These are phyloP conservation scores for Colletotrichum tanaceti DNA, from an alignment of 2,329 filamentous ascomycete genomes.

Conservation along the genomic window DNA sequence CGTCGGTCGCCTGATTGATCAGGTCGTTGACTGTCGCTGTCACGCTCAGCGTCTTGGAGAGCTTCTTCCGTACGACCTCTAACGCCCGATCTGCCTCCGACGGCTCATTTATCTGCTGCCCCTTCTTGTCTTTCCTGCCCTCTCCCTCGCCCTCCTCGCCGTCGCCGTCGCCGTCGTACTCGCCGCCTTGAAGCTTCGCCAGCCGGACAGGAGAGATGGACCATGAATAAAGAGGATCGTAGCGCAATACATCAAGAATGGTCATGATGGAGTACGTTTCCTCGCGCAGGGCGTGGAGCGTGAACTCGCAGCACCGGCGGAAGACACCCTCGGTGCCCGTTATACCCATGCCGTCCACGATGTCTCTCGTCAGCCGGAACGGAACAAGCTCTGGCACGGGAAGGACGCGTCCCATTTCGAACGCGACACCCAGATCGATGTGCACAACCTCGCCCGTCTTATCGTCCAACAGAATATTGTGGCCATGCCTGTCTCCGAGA, in stretches of 20 bases:
- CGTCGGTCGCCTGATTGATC: slow-evolving; percentile 95
- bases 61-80: slow-evolving; percentile 93
- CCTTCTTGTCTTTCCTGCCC: slow-evolving; percentile 53
- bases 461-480: slow-evolving; percentile 94
- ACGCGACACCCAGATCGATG: slow-evolving; percentile 96
- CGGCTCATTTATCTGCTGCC: slow-evolving; percentile 61
- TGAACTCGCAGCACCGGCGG: slow-evolving; percentile 97
- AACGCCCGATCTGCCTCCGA: slow-evolving; percentile 91
- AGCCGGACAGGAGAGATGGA: slow-evolving; percentile 80
- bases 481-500: slow-evolving; percentile 92
- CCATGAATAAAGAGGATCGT: slow-evolving; percentile 97
- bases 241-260: slow-evolving; percentile 95
- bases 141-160: slow-evolving; percentile 53
- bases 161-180: slow-evolving; percentile 55
- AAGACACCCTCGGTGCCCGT: slow-evolving; percentile 97
- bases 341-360: slow-evolving; percentile 97
- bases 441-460: slow-evolving; percentile 94
- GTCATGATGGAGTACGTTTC: slow-evolving; percentile 99
- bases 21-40: slow-evolving; percentile 96
- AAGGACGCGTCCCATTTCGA: slow-evolving; percentile 95
- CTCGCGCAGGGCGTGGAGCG: slow-evolving; percentile 91
- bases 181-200: slow-evolving; percentile 73
- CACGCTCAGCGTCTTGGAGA: slow-evolving; percentile 93
- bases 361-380: slow-evolving; percentile 92
- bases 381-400: slow-evolving; percentile 96